Evolutionary conservation across 2,329 filamentous ascomycete genomes (phyloP), one percentile per base, ranked within the genome.

Genomic region (Dothiorella sarmentorum): DNA sequence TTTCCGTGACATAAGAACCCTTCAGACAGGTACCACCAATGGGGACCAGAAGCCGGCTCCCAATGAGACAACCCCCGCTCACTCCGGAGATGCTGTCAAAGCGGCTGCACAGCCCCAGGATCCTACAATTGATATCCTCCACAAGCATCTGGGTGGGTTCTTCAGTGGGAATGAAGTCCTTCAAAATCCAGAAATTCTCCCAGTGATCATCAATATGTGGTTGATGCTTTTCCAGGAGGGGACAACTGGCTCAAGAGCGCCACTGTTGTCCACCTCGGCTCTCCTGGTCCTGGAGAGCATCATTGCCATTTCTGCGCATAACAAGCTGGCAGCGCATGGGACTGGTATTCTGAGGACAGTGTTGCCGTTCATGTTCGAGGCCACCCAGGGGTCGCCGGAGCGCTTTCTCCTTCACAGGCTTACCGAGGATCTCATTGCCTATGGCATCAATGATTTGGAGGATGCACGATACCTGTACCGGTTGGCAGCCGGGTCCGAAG

Each of bases 361-460:
- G 13, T 60, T 74, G 15, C 72, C 69, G 1, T 51, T 72, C 13
- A 61, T 74, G 7, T 71, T 74, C 43, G 35, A 52, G 18, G 24
- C 47, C 10, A 17, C 24, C 10, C 17, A 47, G n/a, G 11, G 9
- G n/a, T 58, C 52, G 3, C 22, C 43, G 10, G 60, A 59, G 37
- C 29, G 47, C 18, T 24, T 33, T n/a, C 63, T 85, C 13, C 82
- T 91, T 18, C 77, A 87, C 63, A 78, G 82, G 20, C 79, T 96
- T 24, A 92, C 89, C 67, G 82, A 82, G 63, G 80, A 80, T 71
- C 75, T 95, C 69, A 84, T 90, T 78, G 77, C 84, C 59, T 80
- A 94, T 62, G 93, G 94, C 18, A 83, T 96, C 64, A 89, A 86
- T 67, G 82, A 82, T 61, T 82, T 96, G n/a, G 85, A 90, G 44